Conservation (phyloP, 179 eudicot genomes). For the Corrigiola litoralis region DNA sequence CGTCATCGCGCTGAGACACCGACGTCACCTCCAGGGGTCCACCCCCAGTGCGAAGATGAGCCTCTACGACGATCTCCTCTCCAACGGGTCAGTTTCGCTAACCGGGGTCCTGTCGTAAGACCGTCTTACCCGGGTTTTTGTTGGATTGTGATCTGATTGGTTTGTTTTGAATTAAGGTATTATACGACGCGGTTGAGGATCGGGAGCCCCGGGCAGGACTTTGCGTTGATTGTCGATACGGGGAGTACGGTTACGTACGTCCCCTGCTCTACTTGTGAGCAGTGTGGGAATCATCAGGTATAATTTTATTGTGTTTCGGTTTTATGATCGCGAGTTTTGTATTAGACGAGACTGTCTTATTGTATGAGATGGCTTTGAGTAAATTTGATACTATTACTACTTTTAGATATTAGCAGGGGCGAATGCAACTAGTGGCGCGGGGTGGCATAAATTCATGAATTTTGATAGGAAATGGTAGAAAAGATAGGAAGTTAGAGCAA, state of each 20-base stretch:
- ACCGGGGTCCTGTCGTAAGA: too few relatives aligned
- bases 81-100: constrained; percentile 66
- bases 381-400: too few relatives aligned
- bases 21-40: constrained; percentile 48
- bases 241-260: constrained; percentile 92
- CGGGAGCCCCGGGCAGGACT: constrained; percentile 79
- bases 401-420: too few relatives aligned
- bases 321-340: neutral
- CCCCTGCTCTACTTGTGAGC: constrained; percentile 81
- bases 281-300: constrained; percentile 93
- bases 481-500: too few relatives aligned
- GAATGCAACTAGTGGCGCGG: too few relatives aligned
- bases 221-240: constrained; percentile 81
- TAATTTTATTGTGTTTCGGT: neutral
- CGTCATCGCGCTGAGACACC: constrained; percentile 6
- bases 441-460: too few relatives aligned
- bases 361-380: too few relatives aligned
- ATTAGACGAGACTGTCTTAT: neutral
- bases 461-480: too few relatives aligned
- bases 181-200: constrained; percentile 83
- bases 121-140: neutral
- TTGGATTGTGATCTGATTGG: neutral
- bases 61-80: constrained; percentile 72
- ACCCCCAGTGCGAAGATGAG: constrained; percentile 60
- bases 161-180: constrained; percentile 53